Conservation (phyloP, 805 yeast species). For the Ogataea chonburiensis region DNA sequence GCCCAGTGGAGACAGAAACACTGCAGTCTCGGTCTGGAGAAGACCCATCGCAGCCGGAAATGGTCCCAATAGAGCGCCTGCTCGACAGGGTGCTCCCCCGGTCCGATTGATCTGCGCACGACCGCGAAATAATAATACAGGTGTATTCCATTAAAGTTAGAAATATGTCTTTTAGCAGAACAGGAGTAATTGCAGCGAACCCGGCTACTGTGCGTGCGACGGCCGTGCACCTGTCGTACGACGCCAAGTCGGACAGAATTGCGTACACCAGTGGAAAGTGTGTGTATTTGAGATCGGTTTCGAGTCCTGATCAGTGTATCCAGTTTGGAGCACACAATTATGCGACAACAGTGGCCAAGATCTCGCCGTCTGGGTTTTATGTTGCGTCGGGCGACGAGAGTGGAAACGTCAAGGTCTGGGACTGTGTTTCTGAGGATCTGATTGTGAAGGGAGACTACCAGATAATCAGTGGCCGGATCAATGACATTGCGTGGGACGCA, state of each 20-base stretch:
- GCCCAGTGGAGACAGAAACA: too few relatives aligned
- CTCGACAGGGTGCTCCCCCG: constrained; percentile 4
- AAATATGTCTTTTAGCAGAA: constrained; percentile 21
- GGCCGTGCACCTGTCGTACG: constrained; percentile 73
- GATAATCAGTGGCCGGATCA: constrained; percentile 76
- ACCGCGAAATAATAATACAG: constrained; percentile 1
- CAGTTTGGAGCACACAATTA: constrained; percentile 74
- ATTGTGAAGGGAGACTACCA: constrained; percentile 72
- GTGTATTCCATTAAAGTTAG: background rate
- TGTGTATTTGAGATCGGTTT: constrained; percentile 65
- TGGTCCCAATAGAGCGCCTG: constrained; percentile 4
- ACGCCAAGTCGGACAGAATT: constrained; percentile 61
- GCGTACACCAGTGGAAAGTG: constrained; percentile 85
- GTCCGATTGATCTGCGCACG: constrained; percentile 5
- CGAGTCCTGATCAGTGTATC: constrained; percentile 46
- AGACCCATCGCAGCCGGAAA: background rate
- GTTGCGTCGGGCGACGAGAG: constrained; percentile 88
- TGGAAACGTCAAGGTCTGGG: constrained; percentile 93
- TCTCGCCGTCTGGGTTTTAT: constrained; percentile 87
- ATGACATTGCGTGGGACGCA: constrained; percentile 87
- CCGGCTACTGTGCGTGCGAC: constrained; percentile 76
- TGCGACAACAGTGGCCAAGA: constrained; percentile 77
- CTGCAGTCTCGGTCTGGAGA: too few relatives aligned
- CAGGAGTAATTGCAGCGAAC: constrained; percentile 61
- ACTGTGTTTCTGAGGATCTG: constrained; percentile 53